These are phyloP conservation scores for Panellus pusillus DNA, from an alignment of 768 basidiomycete genomes.

Conservation along the genomic window DNA sequence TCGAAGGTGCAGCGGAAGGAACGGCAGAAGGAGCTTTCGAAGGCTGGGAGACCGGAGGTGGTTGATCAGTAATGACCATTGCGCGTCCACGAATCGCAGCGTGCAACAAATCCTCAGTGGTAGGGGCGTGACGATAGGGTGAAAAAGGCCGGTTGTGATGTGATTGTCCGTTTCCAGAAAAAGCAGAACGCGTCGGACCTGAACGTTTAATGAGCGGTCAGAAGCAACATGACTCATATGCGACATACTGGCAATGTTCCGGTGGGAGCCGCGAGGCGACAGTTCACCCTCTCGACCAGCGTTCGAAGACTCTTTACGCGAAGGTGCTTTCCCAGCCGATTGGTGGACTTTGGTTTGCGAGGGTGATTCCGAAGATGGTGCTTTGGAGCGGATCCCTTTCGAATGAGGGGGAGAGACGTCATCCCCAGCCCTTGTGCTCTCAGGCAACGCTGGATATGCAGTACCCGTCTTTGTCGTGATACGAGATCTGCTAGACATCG, in stretches of 20 bases:
- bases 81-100: conserved; percentile 54
- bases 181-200: conserved; percentile 34
- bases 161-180: conserved; percentile 35
- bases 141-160: conserved; percentile 67
- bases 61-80: conserved; percentile 40
- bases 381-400: conserved; percentile 42
- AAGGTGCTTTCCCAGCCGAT: conserved; percentile 27
- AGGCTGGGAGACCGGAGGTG: conserved; percentile 1
- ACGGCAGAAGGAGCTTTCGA: conserved; percentile 17
- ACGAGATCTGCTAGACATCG: conserved; percentile 49
- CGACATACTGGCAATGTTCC: conserved; percentile 21
- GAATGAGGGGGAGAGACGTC: conserved; percentile 28
- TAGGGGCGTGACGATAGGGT: conserved; percentile 68
- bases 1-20: conserved; percentile 14
- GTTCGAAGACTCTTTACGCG: conserved; percentile 30
- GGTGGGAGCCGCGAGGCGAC: conserved; percentile 26
- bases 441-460: conserved; percentile 60
- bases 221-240: conserved; percentile 21
- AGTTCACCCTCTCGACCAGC: conserved; percentile 17
- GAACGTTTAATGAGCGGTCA: conserved; percentile 23
- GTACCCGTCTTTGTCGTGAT: conserved; percentile 42
- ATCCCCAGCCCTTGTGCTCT: conserved; percentile 44
- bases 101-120: conserved; percentile 61
- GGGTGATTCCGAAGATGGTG: conserved; percentile 61
- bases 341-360: conserved; percentile 42